Conservation (phyloP, 2,329 filamentous ascomycete species). For the Botrytis aclada region DNA sequence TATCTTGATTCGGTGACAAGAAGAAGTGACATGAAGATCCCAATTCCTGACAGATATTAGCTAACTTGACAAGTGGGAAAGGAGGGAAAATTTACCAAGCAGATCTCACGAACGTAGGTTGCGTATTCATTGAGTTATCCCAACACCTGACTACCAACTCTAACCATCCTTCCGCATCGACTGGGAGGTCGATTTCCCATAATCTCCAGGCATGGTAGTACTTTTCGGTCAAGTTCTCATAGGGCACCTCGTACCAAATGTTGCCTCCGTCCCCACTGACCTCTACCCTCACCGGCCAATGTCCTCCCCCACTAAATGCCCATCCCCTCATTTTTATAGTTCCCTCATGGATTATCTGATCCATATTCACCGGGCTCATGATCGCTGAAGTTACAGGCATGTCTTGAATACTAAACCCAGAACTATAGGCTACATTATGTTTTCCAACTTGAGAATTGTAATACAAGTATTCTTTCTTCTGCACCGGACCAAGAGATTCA, state of each 20-base stretch:
- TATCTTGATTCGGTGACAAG: slow-evolving; percentile 57
- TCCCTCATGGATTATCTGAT: slow-evolving; percentile 33
- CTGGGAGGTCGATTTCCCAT: slow-evolving; percentile 62
- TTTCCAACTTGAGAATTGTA: slow-evolving; percentile 66
- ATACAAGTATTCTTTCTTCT: slow-evolving; percentile 64
- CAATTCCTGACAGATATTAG: slow-evolving; percentile 46
- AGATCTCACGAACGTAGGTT: slow-evolving; percentile 52
- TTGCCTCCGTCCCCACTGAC: slow-evolving; percentile 60
- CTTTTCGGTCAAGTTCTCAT: slow-evolving; percentile 59
- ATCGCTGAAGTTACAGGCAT: slow-evolving; percentile 67
- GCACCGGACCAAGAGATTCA: slow-evolving; percentile 56
- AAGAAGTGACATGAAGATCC: slow-evolving; percentile 63
- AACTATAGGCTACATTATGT: slow-evolving; percentile 58
- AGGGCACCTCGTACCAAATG: slow-evolving; percentile 63
- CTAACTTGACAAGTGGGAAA: background rate
- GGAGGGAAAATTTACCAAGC: slow-evolving; percentile 42
- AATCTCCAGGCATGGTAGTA: slow-evolving; percentile 61
- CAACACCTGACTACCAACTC: slow-evolving; percentile 58
- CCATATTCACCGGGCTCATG: slow-evolving; percentile 53
- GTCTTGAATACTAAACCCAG: slow-evolving; percentile 63
- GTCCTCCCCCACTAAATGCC: slow-evolving; percentile 65
- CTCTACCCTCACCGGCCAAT: slow-evolving; percentile 65
- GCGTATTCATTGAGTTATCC: slow-evolving; percentile 61
- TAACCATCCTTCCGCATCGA: slow-evolving; percentile 59
- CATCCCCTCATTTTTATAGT: slow-evolving; percentile 53